Evolutionary conservation across 1,284 basidiomycete species (phyloP).

Genomic region (Ganoderma resinaceum): DNA sequence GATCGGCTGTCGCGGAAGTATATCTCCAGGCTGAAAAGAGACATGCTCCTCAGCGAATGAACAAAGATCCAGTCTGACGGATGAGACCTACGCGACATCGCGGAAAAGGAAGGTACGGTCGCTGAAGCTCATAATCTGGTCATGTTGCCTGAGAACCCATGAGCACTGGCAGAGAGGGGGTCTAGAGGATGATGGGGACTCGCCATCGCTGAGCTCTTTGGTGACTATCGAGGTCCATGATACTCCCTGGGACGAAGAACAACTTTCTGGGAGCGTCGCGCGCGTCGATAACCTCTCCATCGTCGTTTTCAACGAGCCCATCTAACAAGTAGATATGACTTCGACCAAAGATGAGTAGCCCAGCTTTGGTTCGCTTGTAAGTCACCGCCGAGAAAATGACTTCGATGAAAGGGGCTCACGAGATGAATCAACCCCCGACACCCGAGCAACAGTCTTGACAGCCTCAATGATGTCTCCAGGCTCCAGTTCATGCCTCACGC

Average conservation of each 20-base stretch:
- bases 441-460: slow-evolving; percentile 85
- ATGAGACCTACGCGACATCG: slow-evolving; percentile 78
- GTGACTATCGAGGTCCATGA: slow-evolving; percentile 78
- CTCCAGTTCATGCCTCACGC: slow-evolving; percentile 86
- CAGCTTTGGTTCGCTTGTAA: slow-evolving; percentile 56
- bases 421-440: slow-evolving; percentile 88
- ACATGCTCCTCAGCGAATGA: neutral
- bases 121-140: slow-evolving; percentile 79
- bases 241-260: slow-evolving; percentile 86
- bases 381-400: neutral
- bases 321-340: slow-evolving; percentile 92
- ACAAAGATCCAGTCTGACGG: neutral
- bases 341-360: slow-evolving; percentile 86
- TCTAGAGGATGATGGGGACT: slow-evolving; percentile 28
- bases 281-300: slow-evolving; percentile 90
- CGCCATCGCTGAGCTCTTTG: slow-evolving; percentile 85
- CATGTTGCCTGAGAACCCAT: slow-evolving; percentile 71
- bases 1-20: slow-evolving; percentile 91
- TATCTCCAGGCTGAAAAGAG: slow-evolving; percentile 73
- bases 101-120: slow-evolving; percentile 89
- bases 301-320: slow-evolving; percentile 88
- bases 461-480: slow-evolving; percentile 92
- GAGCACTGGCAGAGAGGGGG: neutral
- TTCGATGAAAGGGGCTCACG: slow-evolving; percentile 56
- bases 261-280: slow-evolving; percentile 85